Evolutionary conservation across 2,329 filamentous ascomycete species (phyloP).

Genomic region (Monilinia fructigena): DNA sequence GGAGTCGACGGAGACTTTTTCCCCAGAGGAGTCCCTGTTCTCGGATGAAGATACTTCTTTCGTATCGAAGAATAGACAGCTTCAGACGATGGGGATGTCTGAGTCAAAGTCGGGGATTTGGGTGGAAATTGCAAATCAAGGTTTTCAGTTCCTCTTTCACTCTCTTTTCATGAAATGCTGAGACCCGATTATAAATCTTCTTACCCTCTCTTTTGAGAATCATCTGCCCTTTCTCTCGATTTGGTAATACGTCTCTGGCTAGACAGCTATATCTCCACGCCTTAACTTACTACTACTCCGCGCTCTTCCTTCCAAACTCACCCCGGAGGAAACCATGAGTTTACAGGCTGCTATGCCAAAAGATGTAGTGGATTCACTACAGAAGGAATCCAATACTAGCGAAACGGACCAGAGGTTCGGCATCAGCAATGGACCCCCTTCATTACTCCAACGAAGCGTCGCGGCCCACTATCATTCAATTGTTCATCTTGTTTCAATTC

Average conservation of each 20-base stretch:
- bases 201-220: constrained; percentile 48
- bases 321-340: constrained; percentile 52
- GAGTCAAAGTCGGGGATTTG: constrained; percentile 45
- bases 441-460: constrained; percentile 58
- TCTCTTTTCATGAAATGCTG: no score
- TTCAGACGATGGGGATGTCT: constrained; percentile 27
- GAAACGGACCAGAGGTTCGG: not conserved
- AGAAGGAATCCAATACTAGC: constrained; percentile 20
- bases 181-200: constrained; percentile 43
- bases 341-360: constrained; percentile 53
- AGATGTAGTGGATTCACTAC: constrained; percentile 33
- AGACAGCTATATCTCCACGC: constrained; percentile 64
- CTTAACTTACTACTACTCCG: constrained; percentile 62
- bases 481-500: constrained; percentile 60
- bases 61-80: constrained; percentile 7
- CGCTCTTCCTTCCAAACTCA: constrained; percentile 58
- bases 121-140: constrained; percentile 53
- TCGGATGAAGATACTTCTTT: constrained; percentile 31
- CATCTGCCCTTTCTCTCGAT: constrained; percentile 39
- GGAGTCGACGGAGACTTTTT: constrained; percentile 13
- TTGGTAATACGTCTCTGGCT: constrained; percentile 48
- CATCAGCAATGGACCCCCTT: constrained; percentile 40
- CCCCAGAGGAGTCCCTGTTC: constrained; percentile 26
- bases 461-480: constrained; percentile 55
- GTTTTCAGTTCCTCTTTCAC: constrained; percentile 36